Evolutionary conservation across 257 asterid species (phyloP).

Genomic region (Gynochthodes officinalis): DNA sequence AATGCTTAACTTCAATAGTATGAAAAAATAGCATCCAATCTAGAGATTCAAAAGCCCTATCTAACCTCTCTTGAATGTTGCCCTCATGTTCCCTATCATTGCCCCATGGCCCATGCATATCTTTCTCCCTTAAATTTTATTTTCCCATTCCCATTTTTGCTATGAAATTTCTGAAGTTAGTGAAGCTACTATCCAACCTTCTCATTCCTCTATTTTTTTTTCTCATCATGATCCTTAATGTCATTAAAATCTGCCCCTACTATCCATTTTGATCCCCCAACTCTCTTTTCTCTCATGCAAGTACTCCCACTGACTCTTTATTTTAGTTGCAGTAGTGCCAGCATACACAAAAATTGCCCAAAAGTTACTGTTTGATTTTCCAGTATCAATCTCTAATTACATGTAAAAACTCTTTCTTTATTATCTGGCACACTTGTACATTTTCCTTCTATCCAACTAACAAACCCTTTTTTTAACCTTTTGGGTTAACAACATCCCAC

Average conservation of each 20-base stretch:
- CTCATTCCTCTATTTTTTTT: neutral
- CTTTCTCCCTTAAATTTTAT: neutral
- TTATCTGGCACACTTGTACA: neutral
- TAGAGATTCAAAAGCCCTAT: neutral
- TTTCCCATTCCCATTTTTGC: neutral
- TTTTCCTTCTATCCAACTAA: neutral
- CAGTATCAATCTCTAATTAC: neutral
- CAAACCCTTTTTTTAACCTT: neutral
- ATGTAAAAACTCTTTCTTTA: neutral
- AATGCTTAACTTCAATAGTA: neutral
- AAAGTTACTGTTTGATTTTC: rapidly evolving
- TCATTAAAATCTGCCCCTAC: neutral
- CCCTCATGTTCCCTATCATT: neutral
- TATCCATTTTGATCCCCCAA: neutral
- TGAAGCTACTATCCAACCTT: neutral
- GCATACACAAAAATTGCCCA: neutral
- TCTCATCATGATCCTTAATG: neutral
- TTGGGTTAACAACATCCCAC: neutral
- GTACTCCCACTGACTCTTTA: neutral
- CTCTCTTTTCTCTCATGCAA: rapidly evolving
- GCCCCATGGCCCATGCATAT: neutral
- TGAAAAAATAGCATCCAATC: too few species aligned
- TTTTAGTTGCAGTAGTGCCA: neutral
- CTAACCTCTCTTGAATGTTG: neutral
- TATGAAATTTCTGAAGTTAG: neutral